Evolutionary conservation across 1,284 basidiomycete species (phyloP).

Genomic region (Tilletia indica): DNA sequence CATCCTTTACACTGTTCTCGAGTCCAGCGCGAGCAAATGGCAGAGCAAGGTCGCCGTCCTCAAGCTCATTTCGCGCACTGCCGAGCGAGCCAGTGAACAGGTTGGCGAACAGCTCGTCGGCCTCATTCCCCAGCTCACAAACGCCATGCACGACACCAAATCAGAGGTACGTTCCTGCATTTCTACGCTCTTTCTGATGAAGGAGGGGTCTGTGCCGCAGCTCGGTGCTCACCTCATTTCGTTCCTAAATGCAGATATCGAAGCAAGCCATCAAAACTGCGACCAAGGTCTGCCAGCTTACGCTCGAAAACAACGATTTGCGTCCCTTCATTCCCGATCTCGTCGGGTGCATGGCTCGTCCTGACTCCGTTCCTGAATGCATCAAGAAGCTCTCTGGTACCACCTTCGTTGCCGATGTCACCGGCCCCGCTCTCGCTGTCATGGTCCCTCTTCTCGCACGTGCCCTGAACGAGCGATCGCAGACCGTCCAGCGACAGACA

Average conservation of each 20-base stretch:
- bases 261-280: slow-evolving; percentile 86
- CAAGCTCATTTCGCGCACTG: slow-evolving; percentile 69
- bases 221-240: slow-evolving; percentile 17
- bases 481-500: slow-evolving; percentile 69
- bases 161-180: slow-evolving; percentile 68
- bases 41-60: slow-evolving; percentile 89
- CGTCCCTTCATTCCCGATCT: slow-evolving; percentile 83
- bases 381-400: slow-evolving; percentile 93
- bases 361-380: slow-evolving; percentile 76
- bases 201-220: too few species aligned
- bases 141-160: slow-evolving; percentile 96
- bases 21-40: slow-evolving; percentile 78
- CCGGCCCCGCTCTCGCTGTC: slow-evolving; percentile 89
- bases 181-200: background rate
- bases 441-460: slow-evolving; percentile 88
- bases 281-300: slow-evolving; percentile 82
- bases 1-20: slow-evolving; percentile 70
- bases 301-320: slow-evolving; percentile 91
- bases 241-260: slow-evolving; percentile 64
- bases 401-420: slow-evolving; percentile 97
- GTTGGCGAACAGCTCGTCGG: slow-evolving; percentile 80
- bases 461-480: slow-evolving; percentile 91
- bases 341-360: slow-evolving; percentile 83
- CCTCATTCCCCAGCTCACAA: slow-evolving; percentile 82
- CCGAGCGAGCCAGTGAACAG: slow-evolving; percentile 69